Base-by-base conservation (phyloP, 805 yeast genomes). In the Sugiyamaella americana region DNA sequence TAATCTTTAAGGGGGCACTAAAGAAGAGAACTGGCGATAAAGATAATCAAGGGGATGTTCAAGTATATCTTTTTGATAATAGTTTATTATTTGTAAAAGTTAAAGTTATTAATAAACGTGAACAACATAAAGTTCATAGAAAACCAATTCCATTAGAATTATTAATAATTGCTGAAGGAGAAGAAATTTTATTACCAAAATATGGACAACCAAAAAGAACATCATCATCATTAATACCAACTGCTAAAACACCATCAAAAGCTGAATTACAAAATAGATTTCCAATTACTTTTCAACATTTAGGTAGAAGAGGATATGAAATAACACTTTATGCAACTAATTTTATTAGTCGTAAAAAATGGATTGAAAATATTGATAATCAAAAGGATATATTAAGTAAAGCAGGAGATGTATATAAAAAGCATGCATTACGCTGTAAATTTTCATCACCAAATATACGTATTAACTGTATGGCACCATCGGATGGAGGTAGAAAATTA, bases 401-500 rank as follows among this genome's bases (percentile, higher is more conserved):
- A 43, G 77, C 79, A 45, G 78, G 87, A 50, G 93, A 87, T 55
- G 83, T 91, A 51, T 88, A 84, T 64, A 81, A 93, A 1, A 69
- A 83, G 52, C 79, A 82, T 16, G 83, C 87, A 51, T 72, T 87
- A 46, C 85, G 84, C 53, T 81, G 87, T 20, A 73, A 84, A 51
- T 79, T 79, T 58, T 89, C 89, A 64, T 87, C 80, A 53, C 78
- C 80, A 41, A 71, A 73, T 18, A 80, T 89, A 60, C 78, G 84
- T 51, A 85, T 91, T 57, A 88, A 87, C 60, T 88, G 97, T 70
- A 91, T 88, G 23, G 88, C 85, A 35, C 95, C 96, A 29, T 84
- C 86, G 63, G 95, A 93, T 60, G 96, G 96, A 44, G 98, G 98
- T 18, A 77, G 95, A 53, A 86, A 89, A 61, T 68, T 89, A 53